phyloP scores from a whole-genome alignment of 495 filamentous ascomycete species.

The Neurospora sp. region DNA sequence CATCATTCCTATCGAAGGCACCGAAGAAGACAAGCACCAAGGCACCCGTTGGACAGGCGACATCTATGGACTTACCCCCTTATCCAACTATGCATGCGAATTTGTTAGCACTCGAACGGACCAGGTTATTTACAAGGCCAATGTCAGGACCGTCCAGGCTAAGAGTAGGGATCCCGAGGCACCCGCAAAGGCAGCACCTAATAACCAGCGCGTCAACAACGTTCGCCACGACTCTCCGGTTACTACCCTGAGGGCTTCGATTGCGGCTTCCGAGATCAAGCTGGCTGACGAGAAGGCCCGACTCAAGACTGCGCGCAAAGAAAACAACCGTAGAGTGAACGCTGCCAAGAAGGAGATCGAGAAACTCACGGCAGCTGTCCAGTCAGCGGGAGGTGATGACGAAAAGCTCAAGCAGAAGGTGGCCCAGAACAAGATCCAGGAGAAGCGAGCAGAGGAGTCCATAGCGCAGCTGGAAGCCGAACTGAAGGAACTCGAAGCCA shows the following conservation, averaged over 20 bases:
- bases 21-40: slow-evolving; percentile 35
- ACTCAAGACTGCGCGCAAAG: slow-evolving; percentile 65
- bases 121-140: slow-evolving; percentile 64
- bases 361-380: slow-evolving; percentile 54
- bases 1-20: slow-evolving; percentile 50
- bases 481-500: slow-evolving; percentile 53
- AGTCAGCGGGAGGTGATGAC: slow-evolving; percentile 67
- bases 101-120: slow-evolving; percentile 68
- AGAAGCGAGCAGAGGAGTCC: slow-evolving; percentile 70
- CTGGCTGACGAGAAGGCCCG: slow-evolving; percentile 66
- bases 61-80: slow-evolving; percentile 78
- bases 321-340: slow-evolving; percentile 63
- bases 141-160: slow-evolving; percentile 67
- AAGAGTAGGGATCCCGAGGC: slow-evolving; percentile 53
- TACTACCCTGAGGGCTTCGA: slow-evolving; percentile 81
- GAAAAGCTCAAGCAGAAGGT: slow-evolving; percentile 73
- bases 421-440: slow-evolving; percentile 65
- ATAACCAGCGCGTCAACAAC: slow-evolving; percentile 44
- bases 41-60: slow-evolving; percentile 62
- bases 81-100: slow-evolving; percentile 76
- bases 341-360: slow-evolving; percentile 73
- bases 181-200: slow-evolving; percentile 26
- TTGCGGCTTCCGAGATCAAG: slow-evolving; percentile 68
- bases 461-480: slow-evolving; percentile 50
- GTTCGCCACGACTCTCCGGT: slow-evolving; percentile 71